Base-by-base conservation (phyloP, 2,329 filamentous ascomycete genomes). In the Cladosporium sp. region DNA sequence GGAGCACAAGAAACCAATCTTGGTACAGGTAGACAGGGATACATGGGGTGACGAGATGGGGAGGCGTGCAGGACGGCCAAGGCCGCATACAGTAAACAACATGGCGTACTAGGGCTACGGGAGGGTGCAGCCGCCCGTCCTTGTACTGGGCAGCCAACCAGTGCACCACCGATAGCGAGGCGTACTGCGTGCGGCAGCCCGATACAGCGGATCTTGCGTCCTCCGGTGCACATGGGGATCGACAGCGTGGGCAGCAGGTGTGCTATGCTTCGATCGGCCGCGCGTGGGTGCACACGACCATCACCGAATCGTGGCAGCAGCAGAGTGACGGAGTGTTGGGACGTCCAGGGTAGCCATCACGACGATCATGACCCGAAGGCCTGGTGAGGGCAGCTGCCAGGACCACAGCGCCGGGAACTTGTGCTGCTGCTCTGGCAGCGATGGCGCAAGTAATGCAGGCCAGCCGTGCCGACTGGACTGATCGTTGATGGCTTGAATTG, bases 391-490 rank as follows among this genome's bases (percentile, higher is more conserved):
- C 60, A 56, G 32, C 49, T 28, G 48, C 60, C 60, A 63, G 32
- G 51, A 28, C 51, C 51, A 21, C 26, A 28, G 51, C n/a, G 51
- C 51, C 43, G 48, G 51, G 51, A 54, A 30, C 16, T n/a, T 11
- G 4, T n/a, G 25, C n/a, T 30, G 26, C n/a, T 46, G n/a, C n/a
- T 46, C n/a, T 46, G 26, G 16, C 30, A 36, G 32, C 46, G 46
- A 62, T 62, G 59, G 59, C 59, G 59, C 32, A 62, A 62, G 51
- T n/a, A n/a, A n/a, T 54, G 28, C 51, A 54, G 51, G 51, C 26
- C 28, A 30, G 51, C 51, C 26, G 28, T 46, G 26, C 51, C 51
- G 51, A 21, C 51, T 21, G 39, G 30, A 32, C 30, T 8, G 10
- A 32, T n/a, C 5, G 10, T 8, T 43, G 39, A 46, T 46, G 39